These are phyloP conservation scores for Crithidia fasciculata DNA, from an alignment of 208 protist genomes.

Conservation along the genomic window DNA sequence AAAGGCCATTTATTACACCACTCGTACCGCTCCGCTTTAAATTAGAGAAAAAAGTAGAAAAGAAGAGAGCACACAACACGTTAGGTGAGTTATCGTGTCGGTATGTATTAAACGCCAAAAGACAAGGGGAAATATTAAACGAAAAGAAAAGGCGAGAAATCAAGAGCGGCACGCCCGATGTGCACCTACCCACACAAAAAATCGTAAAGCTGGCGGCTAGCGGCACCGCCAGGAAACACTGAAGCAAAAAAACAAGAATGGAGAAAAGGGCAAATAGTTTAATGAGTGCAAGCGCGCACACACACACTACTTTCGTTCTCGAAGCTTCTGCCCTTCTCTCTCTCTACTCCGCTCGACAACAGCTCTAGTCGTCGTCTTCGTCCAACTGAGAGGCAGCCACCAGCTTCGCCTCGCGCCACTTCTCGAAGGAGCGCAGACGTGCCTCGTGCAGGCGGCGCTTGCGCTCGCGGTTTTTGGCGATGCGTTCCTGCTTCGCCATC, in stretches of 20 bases:
- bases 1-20: no score
- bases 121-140: not conserved
- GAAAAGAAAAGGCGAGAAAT: not conserved
- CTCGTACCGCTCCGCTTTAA: no score
- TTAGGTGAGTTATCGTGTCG: no score
- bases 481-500: constrained; percentile 87
- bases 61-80: not conserved
- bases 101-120: constrained; percentile 1
- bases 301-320: not conserved
- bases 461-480: constrained; percentile 86
- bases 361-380: constrained; percentile 25
- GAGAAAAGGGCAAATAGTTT: not conserved
- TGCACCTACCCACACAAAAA: no score
- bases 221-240: no score
- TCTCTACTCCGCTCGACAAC: no score
- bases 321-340: not conserved
- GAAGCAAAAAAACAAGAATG: not conserved
- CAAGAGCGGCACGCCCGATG: not conserved
- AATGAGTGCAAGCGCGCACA: not conserved
- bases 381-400: constrained; percentile 39
- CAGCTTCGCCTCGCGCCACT: constrained; percentile 84
- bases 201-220: no score
- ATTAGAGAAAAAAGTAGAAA: constrained; percentile 4
- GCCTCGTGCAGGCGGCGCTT: constrained; percentile 78
- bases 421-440: constrained; percentile 76